Evolutionary conservation across 805 yeast species (phyloP), one percentile per base, ranked within the genome.

Genomic region (Saturnispora silvae): DNA sequence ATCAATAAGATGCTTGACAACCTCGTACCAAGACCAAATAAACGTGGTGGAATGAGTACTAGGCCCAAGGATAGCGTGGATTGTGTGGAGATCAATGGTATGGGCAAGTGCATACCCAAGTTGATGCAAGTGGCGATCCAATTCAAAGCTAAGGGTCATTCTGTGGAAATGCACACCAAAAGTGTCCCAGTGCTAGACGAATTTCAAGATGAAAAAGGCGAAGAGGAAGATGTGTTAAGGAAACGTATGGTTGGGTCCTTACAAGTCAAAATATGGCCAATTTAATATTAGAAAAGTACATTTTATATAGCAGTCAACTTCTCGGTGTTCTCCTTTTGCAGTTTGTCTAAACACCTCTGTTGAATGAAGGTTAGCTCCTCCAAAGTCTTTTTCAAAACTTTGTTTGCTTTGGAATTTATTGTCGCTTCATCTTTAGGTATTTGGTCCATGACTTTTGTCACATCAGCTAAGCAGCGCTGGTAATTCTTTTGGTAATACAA

Each of bases 111-210:
- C 8, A 72, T 81, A 8, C 75, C 69, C 34, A 78, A 71, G 48
- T 73, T 78, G 0, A 42, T 81, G n/a, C 62, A 76, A 11, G 44
- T 86, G 1, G 94, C 74, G 0, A 53, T 74, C 20, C 68, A 75
- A 48, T 80, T 77, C 50, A 70, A 71, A 46, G 60, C 59, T 13
- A 67, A 70, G 24, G 59, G 65, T 28, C 65, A 68, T 7, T 61
- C 68, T 50, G 72, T 82, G 7, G 84, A 80, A 10, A 49, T 81
- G 1, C 53, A 57, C 20, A 85, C 95, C 0, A 76, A 70, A 18
- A 73, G 79, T 4, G 66, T 80, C 0, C 70, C 70, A 19, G 86
- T 85, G 0, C 51, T 82, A 19, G 96, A 86, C 56, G 95, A 84
- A 55, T 64, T 76, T 27, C 65, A 54, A 13, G 45, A 35, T 16